Conservation (phyloP, 345 rosid species). For the Eucalyptus sp. region DNA sequence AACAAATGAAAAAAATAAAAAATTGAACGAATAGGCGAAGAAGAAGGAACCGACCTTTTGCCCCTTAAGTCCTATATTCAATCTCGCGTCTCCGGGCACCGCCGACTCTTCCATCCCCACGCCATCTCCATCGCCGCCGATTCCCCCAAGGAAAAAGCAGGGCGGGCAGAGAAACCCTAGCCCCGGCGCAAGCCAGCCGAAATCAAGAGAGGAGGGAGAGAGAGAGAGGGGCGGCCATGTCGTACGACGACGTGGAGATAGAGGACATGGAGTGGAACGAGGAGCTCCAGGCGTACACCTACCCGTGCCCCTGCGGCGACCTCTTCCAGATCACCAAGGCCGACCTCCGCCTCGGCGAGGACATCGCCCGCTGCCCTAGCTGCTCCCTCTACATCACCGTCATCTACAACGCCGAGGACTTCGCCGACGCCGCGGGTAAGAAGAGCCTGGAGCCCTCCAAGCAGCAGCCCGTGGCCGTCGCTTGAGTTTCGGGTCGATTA, state of each 20-base stretch:
- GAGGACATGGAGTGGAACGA: conserved; percentile 97
- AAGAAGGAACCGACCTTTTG: not conserved
- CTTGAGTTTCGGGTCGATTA: not conserved
- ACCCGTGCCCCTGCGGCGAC: conserved; percentile 96
- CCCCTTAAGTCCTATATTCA: not conserved
- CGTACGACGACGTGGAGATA: conserved; percentile 97
- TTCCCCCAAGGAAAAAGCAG: not conserved
- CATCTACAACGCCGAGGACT: conserved; percentile 80
- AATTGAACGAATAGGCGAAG: not conserved
- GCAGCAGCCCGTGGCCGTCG: not conserved
- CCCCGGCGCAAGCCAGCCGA: not conserved
- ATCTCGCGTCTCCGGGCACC: not conserved
- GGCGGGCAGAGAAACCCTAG: not conserved
- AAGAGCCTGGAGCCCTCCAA: not conserved
- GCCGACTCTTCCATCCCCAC: not conserved
- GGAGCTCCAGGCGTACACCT: conserved; percentile 71
- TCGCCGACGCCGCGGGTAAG: conserved; percentile 3
- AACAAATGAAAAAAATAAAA: not conserved
- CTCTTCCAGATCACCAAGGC: conserved; percentile 85
- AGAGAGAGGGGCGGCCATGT: conserved; percentile 19
- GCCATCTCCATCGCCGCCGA: not conserved
- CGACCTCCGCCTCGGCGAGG: conserved; percentile 81
- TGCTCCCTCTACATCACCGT: conserved; percentile 91
- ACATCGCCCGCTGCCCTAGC: conserved; percentile 88
- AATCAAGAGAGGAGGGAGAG: not conserved